Evolutionary conservation across 179 eudicot species (phyloP), one percentile per base, ranked within the genome.

Genomic region (Spinacia oleracea): DNA sequence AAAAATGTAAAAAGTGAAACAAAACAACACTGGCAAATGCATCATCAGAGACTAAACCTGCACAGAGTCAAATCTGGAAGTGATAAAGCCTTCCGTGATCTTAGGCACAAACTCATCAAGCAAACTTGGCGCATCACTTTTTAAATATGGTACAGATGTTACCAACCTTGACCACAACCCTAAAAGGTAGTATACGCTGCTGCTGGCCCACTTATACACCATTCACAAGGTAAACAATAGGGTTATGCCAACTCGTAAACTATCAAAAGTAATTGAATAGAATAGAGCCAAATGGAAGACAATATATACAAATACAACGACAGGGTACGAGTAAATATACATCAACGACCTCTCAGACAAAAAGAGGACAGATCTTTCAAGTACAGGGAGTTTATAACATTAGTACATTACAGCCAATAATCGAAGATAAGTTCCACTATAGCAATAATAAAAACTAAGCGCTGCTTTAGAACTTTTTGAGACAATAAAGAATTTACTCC

Each of bases 81-180:
- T 86, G 82, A 94, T 93, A 81, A 94, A 94, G 70, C 95, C 94
- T 79, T 94, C 98, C 27, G 91, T 89, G 70, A 94, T 94, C 87
- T 91, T 90, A 32, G 98, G 97, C 83, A 94, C 98, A 75, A 89
- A 94, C 88, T 94, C 97, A 84, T 91, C 95, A 80, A 94, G 92
- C 77, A 89, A 77, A 81, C 93, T 91, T 45, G 98, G 98, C 18
- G 92, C 84, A 81, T 93, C 94, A 64, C 89, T 93, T 82, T 94
- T 94, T 91, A 94, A 81, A 84, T 94, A 94, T 64, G 98, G 97
- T 53, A 94, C 97, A 81, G 98, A 91, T 42, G 92, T 88, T 67
- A 94, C 98, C 91, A 94, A 83, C 86, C 98, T 90, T 27, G 98
- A 94, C 98, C 98, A 94, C 72, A 94, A 82, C 75, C 97, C 98